A percentile compares a stretch with the other conserved stretches of the same genome.
Evolutionary conservation across 2,329 filamentous ascomycete genomes (phyloP).

Genomic region (Seiridium unicorne): DNA sequence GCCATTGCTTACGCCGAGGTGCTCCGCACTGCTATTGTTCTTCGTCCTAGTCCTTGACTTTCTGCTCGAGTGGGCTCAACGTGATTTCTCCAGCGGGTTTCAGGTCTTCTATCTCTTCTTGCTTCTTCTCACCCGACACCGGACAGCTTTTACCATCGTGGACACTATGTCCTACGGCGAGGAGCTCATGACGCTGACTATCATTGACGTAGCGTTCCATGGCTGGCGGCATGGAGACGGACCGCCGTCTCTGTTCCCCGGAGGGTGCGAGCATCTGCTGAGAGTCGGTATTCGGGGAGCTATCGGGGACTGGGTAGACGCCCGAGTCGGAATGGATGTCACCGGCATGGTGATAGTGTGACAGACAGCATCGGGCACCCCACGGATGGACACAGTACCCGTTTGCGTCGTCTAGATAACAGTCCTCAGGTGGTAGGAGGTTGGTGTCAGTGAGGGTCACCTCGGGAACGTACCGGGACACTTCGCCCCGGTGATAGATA

Average conservation of each 20-base stretch:
- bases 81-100: too few relatives aligned
- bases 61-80: too few relatives aligned
- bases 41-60: too few relatives aligned
- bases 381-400: background rate
- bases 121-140: background rate
- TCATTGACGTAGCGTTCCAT: conserved; percentile 7
- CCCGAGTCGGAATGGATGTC: background rate
- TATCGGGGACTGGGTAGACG: too few relatives aligned
- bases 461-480: background rate
- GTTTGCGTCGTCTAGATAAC: background rate
- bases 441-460: too few relatives aligned
- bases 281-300: background rate
- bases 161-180: background rate
- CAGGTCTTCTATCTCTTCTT: background rate
- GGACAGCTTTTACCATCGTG: background rate
- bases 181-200: background rate
- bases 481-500: background rate
- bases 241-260: background rate
- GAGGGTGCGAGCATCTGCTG: too few relatives aligned
- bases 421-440: background rate
- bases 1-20: too few relatives aligned
- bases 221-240: background rate
- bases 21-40: too few relatives aligned
- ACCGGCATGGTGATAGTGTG: background rate
- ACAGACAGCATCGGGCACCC: background rate